Base-by-base conservation (phyloP, 208 protist genomes). In the Crithidia expoeki region DNA sequence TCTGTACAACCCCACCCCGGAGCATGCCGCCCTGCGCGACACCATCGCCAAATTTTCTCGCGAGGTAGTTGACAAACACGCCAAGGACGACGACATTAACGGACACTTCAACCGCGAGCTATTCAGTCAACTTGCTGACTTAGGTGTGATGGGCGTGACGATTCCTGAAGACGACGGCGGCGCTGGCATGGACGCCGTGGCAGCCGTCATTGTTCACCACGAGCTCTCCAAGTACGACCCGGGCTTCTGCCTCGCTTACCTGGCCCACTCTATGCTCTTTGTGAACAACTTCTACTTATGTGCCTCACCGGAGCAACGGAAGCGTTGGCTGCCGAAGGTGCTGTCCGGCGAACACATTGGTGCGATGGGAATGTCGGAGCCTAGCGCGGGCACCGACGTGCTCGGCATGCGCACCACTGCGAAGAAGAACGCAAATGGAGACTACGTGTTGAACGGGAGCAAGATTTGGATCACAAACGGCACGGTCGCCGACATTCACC, bases 401-500 rank as follows among this genome's bases (percentile, higher is more conserved):
- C 83, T 99, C 14, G 94, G 86, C n/a, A 99, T 99, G 97, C 83
- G 79, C 58, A 94, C 92, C 11, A 87, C 40, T 21, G 98, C 97
- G 5, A 88, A 76, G 30, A 88, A 89, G 62, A 75, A 95, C 40
- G 89, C 79, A 27, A 71, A 78, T 28, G 83, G 80, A 36, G 44
- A 76, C 46, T 98, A 94, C 76, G 67, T 98, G 16, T 81, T 99
- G 14, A 98, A 98, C 71, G 98, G 98, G 30, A 96, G 82, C 59
- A 99, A 99, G 82, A 98, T 98, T 59, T 99, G 97, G 96, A 99
- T 99, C 60, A 99, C 98, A 2, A 99, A 99, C 74, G 98, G 96
- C 7, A 94, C 94, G 21, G 90, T 97, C 61, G 98, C 96, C 10
- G 96, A 99, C 75, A 84, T 98, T 42, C 87, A 95, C 23, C 82